phyloP scores from a whole-genome alignment of 768 basidiomycete genomes.

The Hirschioporus abietinus region DNA sequence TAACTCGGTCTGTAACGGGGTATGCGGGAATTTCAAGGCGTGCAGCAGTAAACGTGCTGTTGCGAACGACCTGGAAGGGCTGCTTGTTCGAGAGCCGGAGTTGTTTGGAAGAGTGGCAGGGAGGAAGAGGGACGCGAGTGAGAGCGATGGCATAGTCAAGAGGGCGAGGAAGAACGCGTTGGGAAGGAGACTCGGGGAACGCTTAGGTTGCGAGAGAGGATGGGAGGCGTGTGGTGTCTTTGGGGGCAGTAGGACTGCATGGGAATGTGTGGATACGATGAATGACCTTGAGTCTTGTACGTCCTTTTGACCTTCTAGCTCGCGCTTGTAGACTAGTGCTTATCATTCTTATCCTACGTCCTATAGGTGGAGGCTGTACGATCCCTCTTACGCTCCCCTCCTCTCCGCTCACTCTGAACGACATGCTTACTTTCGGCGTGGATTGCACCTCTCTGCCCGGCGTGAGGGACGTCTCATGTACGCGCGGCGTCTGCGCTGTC shows the following conservation, averaged over 20 bases:
- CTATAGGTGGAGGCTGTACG: constrained; percentile 43
- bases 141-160: constrained; percentile 22
- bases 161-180: neutral
- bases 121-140: neutral
- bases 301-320: constrained; percentile 17
- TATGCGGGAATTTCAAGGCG: constrained; percentile 26
- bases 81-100: neutral
- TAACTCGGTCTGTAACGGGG: constrained; percentile 41
- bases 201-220: constrained; percentile 18
- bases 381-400: constrained; percentile 21
- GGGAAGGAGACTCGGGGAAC: neutral
- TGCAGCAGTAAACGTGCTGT: constrained; percentile 21
- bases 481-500: constrained; percentile 37
- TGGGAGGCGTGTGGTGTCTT: constrained; percentile 39
- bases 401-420: constrained; percentile 17
- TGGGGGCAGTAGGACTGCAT: constrained; percentile 31
- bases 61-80: neutral
- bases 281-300: constrained; percentile 48
- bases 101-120: neutral
- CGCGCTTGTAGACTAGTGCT: neutral
- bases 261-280: constrained; percentile 45
- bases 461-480: constrained; percentile 45
- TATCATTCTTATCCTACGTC: constrained; percentile 1
- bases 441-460: constrained; percentile 48
- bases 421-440: constrained; percentile 23